Evolutionary conservation across 2,329 filamentous ascomycete species (phyloP).

Genomic region (Chaetomium sp.): DNA sequence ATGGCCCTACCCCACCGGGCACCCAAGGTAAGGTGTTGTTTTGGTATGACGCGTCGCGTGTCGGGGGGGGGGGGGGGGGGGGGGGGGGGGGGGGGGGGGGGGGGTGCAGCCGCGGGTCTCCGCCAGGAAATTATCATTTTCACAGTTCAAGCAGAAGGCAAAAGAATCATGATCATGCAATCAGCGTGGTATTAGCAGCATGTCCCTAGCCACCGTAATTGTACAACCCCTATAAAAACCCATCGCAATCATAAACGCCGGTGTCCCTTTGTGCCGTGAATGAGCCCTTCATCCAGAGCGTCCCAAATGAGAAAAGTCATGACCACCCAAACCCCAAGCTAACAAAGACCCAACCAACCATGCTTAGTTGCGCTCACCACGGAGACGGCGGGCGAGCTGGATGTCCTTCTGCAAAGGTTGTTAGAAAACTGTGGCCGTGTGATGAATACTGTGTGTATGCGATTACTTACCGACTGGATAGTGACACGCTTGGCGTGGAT

Average conservation of each 20-base stretch:
- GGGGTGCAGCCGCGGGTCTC: neutral
- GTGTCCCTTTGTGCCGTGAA: slow-evolving; percentile 34
- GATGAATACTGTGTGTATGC: neutral
- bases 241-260: slow-evolving; percentile 38
- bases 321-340: slow-evolving; percentile 25
- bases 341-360: slow-evolving; percentile 29
- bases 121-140: neutral
- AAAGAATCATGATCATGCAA: slow-evolving; percentile 19
- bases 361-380: slow-evolving; percentile 81
- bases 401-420: slow-evolving; percentile 68
- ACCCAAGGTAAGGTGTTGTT: neutral
- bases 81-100: no score
- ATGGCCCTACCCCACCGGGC: neutral
- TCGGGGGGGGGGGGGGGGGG: no score
- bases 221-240: slow-evolving; percentile 35
- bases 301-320: slow-evolving; percentile 26
- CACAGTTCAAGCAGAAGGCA: neutral
- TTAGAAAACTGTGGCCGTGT: slow-evolving; percentile 27
- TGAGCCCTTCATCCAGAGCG: slow-evolving; percentile 24
- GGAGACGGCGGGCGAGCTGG: slow-evolving; percentile 89
- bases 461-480: slow-evolving; percentile 63
- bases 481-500: slow-evolving; percentile 99
- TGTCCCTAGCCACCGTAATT: slow-evolving; percentile 31
- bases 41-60: slow-evolving; percentile 5
- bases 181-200: slow-evolving; percentile 22